Conservation (phyloP, 164 flowering plant species). For the Liquidambar formosana region DNA sequence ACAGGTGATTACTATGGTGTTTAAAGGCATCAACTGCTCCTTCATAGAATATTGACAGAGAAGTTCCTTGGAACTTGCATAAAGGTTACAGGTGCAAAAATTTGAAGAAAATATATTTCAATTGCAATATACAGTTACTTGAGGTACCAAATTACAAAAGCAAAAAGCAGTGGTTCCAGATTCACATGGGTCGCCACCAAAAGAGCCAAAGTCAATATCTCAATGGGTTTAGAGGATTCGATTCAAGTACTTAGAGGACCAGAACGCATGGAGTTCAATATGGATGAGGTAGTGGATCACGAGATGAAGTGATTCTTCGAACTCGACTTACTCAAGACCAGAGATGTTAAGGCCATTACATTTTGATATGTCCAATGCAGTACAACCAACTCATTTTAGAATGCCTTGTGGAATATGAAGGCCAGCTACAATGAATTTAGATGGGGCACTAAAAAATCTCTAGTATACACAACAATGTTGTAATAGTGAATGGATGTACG, state of each 20-base stretch:
- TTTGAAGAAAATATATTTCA: not conserved
- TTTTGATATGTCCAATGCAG: too few relatives aligned
- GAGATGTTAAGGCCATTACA: too few relatives aligned
- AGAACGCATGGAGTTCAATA: not conserved
- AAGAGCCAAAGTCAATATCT: not conserved
- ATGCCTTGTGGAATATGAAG: too few relatives aligned
- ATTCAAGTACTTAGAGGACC: not conserved
- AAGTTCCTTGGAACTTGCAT: not conserved
- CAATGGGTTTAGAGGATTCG: too few relatives aligned
- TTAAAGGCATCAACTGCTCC: not conserved
- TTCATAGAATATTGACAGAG: not conserved
- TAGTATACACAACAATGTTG: too few relatives aligned
- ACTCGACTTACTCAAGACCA: too few relatives aligned
- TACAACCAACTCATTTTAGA: too few relatives aligned
- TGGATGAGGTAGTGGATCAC: not conserved
- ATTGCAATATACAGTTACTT: not conserved
- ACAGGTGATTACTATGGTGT: not conserved
- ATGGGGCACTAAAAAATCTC: too few relatives aligned
- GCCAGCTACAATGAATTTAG: too few relatives aligned
- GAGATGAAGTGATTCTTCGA: too few relatives aligned
- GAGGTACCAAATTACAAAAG: not conserved
- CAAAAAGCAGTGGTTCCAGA: not conserved
- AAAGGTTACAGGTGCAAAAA: not conserved
- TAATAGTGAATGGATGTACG: too few relatives aligned
- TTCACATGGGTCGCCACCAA: not conserved